Conservation (phyloP, 495 filamentous ascomycete species). For the Daldinia bambusicola region DNA sequence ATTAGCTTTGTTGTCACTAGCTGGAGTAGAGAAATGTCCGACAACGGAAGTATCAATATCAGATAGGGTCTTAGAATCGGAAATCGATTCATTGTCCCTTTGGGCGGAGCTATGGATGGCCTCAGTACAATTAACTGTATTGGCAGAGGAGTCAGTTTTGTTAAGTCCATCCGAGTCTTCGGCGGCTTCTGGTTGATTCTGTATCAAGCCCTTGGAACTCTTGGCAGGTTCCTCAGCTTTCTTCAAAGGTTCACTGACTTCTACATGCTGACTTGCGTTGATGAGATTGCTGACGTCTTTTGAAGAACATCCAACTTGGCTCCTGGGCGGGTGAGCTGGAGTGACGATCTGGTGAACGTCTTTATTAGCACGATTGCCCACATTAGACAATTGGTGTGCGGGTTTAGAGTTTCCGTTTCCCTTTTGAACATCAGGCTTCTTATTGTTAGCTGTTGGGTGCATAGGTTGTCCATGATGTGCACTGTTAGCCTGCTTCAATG, state of each 20-base stretch:
- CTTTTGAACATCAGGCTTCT: neutral
- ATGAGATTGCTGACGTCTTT: neutral
- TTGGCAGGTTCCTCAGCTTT: neutral
- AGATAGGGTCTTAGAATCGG: neutral
- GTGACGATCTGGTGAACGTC: neutral
- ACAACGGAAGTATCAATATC: neutral
- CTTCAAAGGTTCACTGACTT: neutral
- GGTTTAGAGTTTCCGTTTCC: neutral
- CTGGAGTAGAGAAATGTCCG: neutral
- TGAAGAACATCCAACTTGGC: neutral
- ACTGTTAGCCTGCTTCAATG: neutral
- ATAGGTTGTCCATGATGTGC: neutral
- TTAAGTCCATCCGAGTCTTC: neutral
- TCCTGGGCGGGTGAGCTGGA: neutral
- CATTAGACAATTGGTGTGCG: neutral
- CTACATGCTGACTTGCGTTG: too few relatives aligned
- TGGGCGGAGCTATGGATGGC: neutral
- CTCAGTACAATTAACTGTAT: neutral
- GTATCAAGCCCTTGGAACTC: neutral
- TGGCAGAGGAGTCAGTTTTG: neutral
- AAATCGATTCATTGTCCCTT: too few relatives aligned
- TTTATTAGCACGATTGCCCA: neutral
- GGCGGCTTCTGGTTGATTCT: neutral
- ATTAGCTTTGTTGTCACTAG: neutral
- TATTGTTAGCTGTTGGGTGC: neutral